A percentile compares a stretch with the other conserved stretches of the same genome.
phyloP scores from a whole-genome alignment of 192 early-diverging fungal genomes.

The Coemansia sp. region DNA sequence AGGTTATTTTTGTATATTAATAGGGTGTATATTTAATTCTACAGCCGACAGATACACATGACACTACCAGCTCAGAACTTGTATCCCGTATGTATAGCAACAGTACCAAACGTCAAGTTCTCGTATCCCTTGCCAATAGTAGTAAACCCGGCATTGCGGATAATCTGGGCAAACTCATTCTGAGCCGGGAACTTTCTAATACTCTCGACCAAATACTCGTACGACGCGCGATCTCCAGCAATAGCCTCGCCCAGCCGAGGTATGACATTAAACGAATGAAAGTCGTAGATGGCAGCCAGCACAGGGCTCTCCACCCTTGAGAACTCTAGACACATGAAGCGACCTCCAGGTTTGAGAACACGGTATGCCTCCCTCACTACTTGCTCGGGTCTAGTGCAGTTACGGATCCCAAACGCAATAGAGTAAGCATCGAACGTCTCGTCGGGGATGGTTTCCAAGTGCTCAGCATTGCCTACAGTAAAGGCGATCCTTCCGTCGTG shows the following conservation, averaged over 20 bases:
- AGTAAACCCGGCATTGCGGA: conserved; percentile 86
- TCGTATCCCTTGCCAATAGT: conserved; percentile 88
- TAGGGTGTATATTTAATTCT: background rate
- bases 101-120: conserved; percentile 96
- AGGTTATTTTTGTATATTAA: background rate
- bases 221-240: conserved; percentile 87
- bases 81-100: conserved; percentile 94
- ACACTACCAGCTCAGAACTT: conserved; percentile 65
- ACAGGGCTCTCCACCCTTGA: conserved; percentile 86
- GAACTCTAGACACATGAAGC: conserved; percentile 97
- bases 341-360: conserved; percentile 92
- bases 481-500: conserved; percentile 68
- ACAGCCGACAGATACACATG: background rate
- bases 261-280: conserved; percentile 94
- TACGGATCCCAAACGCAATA: conserved; percentile 98
- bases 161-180: conserved; percentile 87
- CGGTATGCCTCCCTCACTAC: conserved; percentile 90
- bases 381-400: conserved; percentile 90
- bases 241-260: conserved; percentile 84
- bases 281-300: conserved; percentile 81
- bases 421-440: conserved; percentile 90
- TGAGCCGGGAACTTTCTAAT: conserved; percentile 94
- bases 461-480: conserved; percentile 88
- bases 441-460: conserved; percentile 71
- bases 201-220: conserved; percentile 97